Evolutionary conservation across 2,329 filamentous ascomycete genomes (phyloP), one percentile per base, ranked within the genome.

Genomic region (Ambrosiella beaveri): DNA sequence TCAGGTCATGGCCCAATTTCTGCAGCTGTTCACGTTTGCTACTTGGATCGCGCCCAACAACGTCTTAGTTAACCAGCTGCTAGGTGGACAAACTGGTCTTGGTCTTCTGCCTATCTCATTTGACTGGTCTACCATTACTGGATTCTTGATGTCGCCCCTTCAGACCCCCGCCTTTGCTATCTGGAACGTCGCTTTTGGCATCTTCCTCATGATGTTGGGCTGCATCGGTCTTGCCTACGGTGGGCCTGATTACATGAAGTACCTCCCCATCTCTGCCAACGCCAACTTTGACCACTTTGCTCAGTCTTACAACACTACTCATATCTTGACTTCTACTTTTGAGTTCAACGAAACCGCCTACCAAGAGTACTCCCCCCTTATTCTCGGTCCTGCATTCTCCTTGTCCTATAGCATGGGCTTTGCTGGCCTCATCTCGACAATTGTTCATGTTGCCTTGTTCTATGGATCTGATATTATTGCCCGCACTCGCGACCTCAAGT

Each of bases 261-360:
- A 82, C 65, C 70, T 86, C 57, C 80, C 81, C 1, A 75, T 85
- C 27, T 76, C 71, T 54, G 74, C 75, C 63, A 78, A 75, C 39
- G 66, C 65, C 51, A 78, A 74, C 62, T 81, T 77, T 72, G 82
- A 85, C 69, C 85, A 85, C 64, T 81, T 73, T 0, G 82, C 80
- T 27, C 65, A 69, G 1, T 62, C 70, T 8, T 85, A 86, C 69
- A 75, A 84, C 61, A 79, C 82, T 3, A 71, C 72, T 2, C 73
- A 72, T n/a, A 82, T 85, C 54, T 72, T 85, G 15, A 76, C 75
- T 57, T 63, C 68, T 3, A 71, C 81, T 62, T 70, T 73, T 57
- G 71, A 76, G n/a, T 78, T 86, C 60, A 76, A 85, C 65, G 74
- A 76, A 63, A 74, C 72, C 2, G 77, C 77, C 12, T 86, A 86